Evolutionary conservation across 1,284 basidiomycete species (phyloP).

Genomic region (Termitomyces sp.): DNA sequence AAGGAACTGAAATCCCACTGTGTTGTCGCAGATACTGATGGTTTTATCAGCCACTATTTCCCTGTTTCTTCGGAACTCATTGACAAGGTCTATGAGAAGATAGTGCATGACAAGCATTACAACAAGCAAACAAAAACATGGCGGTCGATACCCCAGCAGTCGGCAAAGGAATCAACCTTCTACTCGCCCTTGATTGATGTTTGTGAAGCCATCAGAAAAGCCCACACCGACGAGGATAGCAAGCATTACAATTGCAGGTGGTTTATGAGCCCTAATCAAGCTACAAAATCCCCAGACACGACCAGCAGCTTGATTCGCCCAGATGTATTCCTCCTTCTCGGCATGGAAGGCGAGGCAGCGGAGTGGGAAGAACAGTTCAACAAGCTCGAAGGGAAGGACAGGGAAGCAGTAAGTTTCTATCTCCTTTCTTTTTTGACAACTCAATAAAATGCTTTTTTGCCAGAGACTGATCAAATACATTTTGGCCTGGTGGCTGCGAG

Average conservation of each 20-base stretch:
- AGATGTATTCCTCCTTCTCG: neutral
- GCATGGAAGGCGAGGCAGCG: neutral
- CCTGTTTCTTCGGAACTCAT: neutral
- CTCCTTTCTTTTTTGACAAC: neutral
- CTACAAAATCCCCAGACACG: neutral
- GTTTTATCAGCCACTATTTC: neutral
- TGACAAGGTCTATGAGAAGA: neutral
- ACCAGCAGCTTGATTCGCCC: neutral
- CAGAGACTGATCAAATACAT: neutral
- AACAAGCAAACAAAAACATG: neutral
- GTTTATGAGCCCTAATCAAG: neutral
- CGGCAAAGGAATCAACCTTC: neutral
- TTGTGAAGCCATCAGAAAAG: neutral
- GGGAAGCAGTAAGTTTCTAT: neutral
- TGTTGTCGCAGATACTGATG: neutral
- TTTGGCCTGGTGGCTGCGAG: neutral
- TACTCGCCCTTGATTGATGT: neutral
- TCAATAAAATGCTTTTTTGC: neutral
- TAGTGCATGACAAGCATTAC: neutral
- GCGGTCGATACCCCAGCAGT: neutral
- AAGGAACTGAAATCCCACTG: neutral
- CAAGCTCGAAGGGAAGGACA: neutral
- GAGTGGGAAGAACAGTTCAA: slow-evolving; percentile 1
- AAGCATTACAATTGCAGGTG: neutral
- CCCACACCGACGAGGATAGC: neutral